Conservation (phyloP, 148 eudicot genomes). For the Cornus suecica region DNA sequence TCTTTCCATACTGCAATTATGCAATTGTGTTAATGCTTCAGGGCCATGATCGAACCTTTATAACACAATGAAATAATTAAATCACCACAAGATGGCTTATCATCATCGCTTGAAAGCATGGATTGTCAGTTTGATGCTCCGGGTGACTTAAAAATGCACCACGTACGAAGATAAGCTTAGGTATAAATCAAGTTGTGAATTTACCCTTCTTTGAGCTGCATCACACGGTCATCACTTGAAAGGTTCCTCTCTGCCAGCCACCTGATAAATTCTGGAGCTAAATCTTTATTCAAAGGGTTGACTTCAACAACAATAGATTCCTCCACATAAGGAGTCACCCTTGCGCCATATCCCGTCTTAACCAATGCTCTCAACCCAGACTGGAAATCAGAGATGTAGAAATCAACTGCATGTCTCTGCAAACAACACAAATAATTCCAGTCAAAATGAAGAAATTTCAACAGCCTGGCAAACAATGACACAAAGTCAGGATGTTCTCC, state of each 20-base stretch:
- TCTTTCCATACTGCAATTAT: too few species aligned
- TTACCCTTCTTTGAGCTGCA: slow-evolving; percentile 91
- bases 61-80: too few species aligned
- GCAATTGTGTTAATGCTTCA: not conserved
- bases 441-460: too few species aligned
- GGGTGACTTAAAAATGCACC: too few species aligned
- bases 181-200: not conserved
- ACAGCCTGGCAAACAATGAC: too few species aligned
- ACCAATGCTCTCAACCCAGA: slow-evolving; percentile 79
- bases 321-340: slow-evolving; percentile 75
- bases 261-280: slow-evolving; percentile 70
- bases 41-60: not conserved
- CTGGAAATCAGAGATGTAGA: slow-evolving; percentile 79
- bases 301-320: slow-evolving; percentile 68
- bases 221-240: slow-evolving; percentile 77
- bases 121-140: not conserved
- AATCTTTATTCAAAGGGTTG: slow-evolving; percentile 59
- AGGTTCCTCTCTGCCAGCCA: slow-evolving; percentile 75
- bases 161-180: too few species aligned
- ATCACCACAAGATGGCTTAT: too few species aligned
- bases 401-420: slow-evolving; percentile 81
- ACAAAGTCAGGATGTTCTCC: too few species aligned
- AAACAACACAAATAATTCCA: not conserved
- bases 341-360: slow-evolving; percentile 74
- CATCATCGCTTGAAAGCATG: not conserved